phyloP scores from a whole-genome alignment of 2,329 filamentous ascomycete species.

The Pseudonectria foliicola region DNA sequence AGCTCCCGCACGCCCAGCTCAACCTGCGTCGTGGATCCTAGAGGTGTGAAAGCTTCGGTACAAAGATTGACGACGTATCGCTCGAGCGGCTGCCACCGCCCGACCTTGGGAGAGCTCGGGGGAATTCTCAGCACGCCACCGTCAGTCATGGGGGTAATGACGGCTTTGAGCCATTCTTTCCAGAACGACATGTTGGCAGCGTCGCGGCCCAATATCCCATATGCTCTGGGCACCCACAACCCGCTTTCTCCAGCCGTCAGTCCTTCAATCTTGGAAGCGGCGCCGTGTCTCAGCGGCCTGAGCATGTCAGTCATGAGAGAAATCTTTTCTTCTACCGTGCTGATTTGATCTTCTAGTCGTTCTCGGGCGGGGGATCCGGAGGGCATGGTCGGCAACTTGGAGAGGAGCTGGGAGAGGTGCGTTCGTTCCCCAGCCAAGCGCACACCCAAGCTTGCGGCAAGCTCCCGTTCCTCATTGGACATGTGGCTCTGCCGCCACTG shows the following conservation, averaged over 20 bases:
- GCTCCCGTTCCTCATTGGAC: constrained; percentile 82
- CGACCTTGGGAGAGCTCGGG: constrained; percentile 80
- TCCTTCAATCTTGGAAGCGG: constrained; percentile 94
- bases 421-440: constrained; percentile 81
- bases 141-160: constrained; percentile 93
- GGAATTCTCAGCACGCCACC: constrained; percentile 77
- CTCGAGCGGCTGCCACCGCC: constrained; percentile 93
- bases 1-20: constrained; percentile 86
- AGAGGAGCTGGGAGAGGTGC: constrained; percentile 79
- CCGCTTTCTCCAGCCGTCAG: constrained; percentile 92
- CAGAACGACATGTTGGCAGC: constrained; percentile 80
- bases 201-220: constrained; percentile 85
- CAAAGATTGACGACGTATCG: constrained; percentile 96
- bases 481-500: constrained; percentile 80
- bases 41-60: constrained; percentile 85
- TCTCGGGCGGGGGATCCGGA: constrained; percentile 80
- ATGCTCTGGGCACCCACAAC: constrained; percentile 90
- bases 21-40: constrained; percentile 91
- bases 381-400: constrained; percentile 69
- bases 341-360: constrained; percentile 85
- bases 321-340: constrained; percentile 94
- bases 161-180: constrained; percentile 95
- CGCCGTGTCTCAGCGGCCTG: constrained; percentile 84
- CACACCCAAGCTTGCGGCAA: constrained; percentile 86
- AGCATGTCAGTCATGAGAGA: constrained; percentile 93